Evolutionary conservation across 164 flowering plant species (phyloP).

Genomic region (Umbellularia californica): DNA sequence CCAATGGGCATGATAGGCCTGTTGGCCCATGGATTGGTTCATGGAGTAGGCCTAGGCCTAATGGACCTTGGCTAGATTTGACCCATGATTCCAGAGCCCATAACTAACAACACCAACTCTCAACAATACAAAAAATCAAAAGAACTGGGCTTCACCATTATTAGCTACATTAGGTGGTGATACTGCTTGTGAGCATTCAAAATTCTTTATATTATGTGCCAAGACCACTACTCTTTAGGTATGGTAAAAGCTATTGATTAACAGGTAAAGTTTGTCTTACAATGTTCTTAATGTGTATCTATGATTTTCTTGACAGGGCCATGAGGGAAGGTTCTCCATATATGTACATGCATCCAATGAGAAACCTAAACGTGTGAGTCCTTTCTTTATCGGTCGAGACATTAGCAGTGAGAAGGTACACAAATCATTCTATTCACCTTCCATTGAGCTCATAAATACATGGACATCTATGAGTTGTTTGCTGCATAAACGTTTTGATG

Average conservation of each 20-base stretch:
- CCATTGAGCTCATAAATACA: background rate
- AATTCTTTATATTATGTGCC: no score
- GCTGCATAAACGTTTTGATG: background rate
- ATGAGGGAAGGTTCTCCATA: conserved; percentile 76
- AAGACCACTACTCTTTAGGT: background rate
- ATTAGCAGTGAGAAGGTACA: conserved; percentile 70
- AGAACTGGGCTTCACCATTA: no score
- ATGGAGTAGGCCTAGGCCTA: no score
- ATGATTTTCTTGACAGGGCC: conserved; percentile 49
- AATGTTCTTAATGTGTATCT: background rate
- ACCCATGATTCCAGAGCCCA: no score
- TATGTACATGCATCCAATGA: conserved; percentile 88
- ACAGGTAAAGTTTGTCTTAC: background rate
- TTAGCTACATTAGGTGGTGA: background rate
- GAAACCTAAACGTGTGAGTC: conserved; percentile 69
- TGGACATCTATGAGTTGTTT: background rate
- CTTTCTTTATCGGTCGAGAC: conserved; percentile 54
- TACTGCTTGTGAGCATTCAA: background rate
- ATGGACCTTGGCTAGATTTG: background rate
- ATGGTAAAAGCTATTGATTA: background rate
- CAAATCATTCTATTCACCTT: background rate
- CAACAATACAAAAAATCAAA: no score
- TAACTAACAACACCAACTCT: no score
- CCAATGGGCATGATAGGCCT: no score
- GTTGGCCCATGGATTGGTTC: no score